Evolutionary conservation across 116 monocot genomes (phyloP).

Genomic region (Trichopus zeylanicus): DNA sequence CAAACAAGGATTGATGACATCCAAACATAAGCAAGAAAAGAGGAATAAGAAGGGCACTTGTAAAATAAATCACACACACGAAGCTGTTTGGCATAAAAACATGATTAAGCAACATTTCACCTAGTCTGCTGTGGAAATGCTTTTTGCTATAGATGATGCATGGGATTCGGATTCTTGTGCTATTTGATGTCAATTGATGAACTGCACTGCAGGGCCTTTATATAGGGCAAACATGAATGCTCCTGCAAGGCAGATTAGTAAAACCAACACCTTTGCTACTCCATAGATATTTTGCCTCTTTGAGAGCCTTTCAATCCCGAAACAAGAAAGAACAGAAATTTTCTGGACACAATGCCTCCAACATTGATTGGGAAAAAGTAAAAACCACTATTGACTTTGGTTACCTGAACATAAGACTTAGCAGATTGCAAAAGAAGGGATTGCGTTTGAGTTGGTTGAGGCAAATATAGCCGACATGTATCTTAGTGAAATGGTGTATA

Average conservation of each 20-base stretch:
- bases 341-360: not conserved
- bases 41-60: conserved; percentile 2
- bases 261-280: not conserved
- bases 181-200: not conserved
- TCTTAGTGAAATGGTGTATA: not conserved
- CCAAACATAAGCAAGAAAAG: not conserved
- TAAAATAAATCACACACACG: not conserved
- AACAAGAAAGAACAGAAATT: not conserved
- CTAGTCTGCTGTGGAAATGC: not conserved
- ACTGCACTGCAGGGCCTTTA: not conserved
- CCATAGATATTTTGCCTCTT: not conserved
- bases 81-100: not conserved
- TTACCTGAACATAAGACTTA: not conserved
- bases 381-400: no score
- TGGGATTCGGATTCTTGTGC: not conserved
- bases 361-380: not conserved
- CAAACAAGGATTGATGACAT: no score
- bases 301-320: not conserved
- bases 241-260: not conserved
- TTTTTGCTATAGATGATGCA: not conserved
- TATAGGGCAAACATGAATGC: not conserved
- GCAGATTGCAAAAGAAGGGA: not conserved
- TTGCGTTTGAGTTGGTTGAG: not conserved
- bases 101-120: not conserved
- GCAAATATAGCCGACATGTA: conserved; percentile 2